Conservation (phyloP, 768 basidiomycete species). For the Albatrellus ellisii region DNA sequence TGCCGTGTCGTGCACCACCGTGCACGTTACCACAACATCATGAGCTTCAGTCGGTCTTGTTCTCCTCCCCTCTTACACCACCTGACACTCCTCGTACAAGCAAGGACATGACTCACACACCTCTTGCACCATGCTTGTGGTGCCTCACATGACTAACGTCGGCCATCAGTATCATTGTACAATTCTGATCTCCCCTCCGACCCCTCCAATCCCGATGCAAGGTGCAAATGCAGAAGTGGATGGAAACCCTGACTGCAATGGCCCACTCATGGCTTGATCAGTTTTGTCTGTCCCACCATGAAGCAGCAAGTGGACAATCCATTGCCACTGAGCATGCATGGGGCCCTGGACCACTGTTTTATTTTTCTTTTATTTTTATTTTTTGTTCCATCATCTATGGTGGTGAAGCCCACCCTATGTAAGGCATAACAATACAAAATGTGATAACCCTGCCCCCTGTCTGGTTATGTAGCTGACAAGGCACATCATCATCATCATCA, state of each 20-base stretch:
- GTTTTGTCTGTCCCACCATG: constrained; percentile 4
- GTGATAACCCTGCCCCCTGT: too few species aligned
- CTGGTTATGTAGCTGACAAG: too few species aligned
- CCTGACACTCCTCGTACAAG: constrained; percentile 30
- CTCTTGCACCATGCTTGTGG: constrained; percentile 43
- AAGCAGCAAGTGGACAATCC: constrained; percentile 18
- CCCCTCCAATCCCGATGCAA: constrained; percentile 16
- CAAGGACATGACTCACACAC: constrained; percentile 39
- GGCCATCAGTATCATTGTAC: constrained; percentile 37
- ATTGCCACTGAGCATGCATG: constrained; percentile 18
- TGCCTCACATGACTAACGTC: constrained; percentile 61
- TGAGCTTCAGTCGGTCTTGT: constrained; percentile 60
- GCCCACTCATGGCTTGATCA: constrained; percentile 3
- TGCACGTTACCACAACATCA: constrained; percentile 64
- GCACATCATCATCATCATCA: too few species aligned
- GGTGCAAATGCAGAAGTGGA: constrained; percentile 20
- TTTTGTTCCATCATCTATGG: too few species aligned
- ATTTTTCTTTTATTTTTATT: constrained; percentile 28
- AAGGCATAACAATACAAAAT: too few species aligned
- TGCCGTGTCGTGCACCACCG: constrained; percentile 77
- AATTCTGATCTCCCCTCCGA: constrained; percentile 33
- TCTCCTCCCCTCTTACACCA: not conserved
- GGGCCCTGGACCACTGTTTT: constrained; percentile 15
- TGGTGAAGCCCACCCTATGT: too few species aligned
- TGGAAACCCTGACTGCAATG: not conserved